Evolutionary conservation across 2,329 filamentous ascomycete species (phyloP).

Genomic region (Tolypocladium tundrense): DNA sequence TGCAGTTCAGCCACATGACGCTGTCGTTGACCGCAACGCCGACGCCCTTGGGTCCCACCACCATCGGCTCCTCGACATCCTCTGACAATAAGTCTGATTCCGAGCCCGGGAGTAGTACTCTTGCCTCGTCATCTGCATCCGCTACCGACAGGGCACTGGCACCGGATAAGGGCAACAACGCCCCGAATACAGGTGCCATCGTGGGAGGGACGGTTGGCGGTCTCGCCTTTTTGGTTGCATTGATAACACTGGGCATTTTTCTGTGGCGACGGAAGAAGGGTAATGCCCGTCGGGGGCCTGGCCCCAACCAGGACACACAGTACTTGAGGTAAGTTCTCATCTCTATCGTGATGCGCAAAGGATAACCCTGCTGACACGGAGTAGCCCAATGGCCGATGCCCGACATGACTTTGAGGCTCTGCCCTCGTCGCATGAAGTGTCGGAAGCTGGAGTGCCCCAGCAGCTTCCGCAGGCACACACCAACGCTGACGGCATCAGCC

Average conservation of each 20-base stretch:
- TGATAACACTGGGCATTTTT: slow-evolving; percentile 32
- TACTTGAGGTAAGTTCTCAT: slow-evolving; percentile 28
- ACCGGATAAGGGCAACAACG: slow-evolving; percentile 15
- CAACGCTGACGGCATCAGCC: slow-evolving; percentile 3
- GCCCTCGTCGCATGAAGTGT: slow-evolving; percentile 14
- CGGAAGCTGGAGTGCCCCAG: slow-evolving; percentile 8
- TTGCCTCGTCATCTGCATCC: slow-evolving; percentile 5
- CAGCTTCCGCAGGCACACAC: slow-evolving; percentile 6
- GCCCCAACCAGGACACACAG: slow-evolving; percentile 23
- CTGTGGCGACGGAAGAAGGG: slow-evolving; percentile 31
- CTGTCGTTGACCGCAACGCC: slow-evolving; percentile 29
- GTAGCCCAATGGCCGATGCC: slow-evolving; percentile 17
- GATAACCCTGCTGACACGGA: slow-evolving; percentile 7
- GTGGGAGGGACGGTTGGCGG: slow-evolving; percentile 45
- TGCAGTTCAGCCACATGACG: slow-evolving; percentile 27
- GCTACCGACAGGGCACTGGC: slow-evolving; percentile 13
- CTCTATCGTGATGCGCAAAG: background rate
- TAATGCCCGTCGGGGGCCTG: slow-evolving; percentile 32
- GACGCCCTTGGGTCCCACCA: slow-evolving; percentile 30
- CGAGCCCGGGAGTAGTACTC: background rate
- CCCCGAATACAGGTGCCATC: slow-evolving; percentile 36
- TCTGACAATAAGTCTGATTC: background rate
- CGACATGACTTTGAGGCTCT: slow-evolving; percentile 17
- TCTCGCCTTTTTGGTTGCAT: slow-evolving; percentile 31
- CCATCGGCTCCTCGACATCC: slow-evolving; percentile 19